Evolutionary conservation across 257 asterid genomes (phyloP).

Genomic region (Orobanche coerulescens): DNA sequence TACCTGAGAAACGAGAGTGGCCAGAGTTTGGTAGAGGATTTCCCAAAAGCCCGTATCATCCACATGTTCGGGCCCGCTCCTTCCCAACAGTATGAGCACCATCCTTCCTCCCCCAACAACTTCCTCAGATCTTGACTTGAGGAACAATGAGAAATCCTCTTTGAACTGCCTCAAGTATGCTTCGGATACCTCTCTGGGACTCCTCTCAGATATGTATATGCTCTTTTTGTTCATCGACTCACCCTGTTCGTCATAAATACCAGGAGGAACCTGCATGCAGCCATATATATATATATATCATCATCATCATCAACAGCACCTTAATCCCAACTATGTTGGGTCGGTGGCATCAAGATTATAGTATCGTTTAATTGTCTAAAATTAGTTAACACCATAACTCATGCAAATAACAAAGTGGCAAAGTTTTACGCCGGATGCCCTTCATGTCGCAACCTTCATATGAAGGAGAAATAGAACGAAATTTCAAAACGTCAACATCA

Average conservation of each 20-base stretch:
- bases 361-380: too few species aligned
- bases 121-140: constrained; percentile 56
- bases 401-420: too few species aligned
- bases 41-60: constrained; percentile 72
- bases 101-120: constrained; percentile 62
- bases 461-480: too few species aligned
- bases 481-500: too few species aligned
- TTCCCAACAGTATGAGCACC: constrained; percentile 65
- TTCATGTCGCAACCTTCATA: too few species aligned
- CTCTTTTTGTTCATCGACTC: constrained; percentile 51
- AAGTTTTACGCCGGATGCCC: too few species aligned
- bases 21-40: constrained; percentile 50
- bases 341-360: too few species aligned
- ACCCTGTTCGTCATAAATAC: constrained; percentile 46
- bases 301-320: too few species aligned
- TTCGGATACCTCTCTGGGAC: constrained; percentile 44
- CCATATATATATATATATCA: too few species aligned
- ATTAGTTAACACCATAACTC: too few species aligned
- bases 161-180: constrained; percentile 57
- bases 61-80: constrained; percentile 39
- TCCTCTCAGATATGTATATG: constrained; percentile 58
- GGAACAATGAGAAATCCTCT: constrained; percentile 58
- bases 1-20: constrained; percentile 49
- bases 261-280: constrained; percentile 26
- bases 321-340: too few species aligned